Percentiles rank a stretch among this genome's conserved stretches.
These are phyloP conservation scores for Boletus edulis DNA, from an alignment of 768 basidiomycete species.

Conservation along the genomic window DNA sequence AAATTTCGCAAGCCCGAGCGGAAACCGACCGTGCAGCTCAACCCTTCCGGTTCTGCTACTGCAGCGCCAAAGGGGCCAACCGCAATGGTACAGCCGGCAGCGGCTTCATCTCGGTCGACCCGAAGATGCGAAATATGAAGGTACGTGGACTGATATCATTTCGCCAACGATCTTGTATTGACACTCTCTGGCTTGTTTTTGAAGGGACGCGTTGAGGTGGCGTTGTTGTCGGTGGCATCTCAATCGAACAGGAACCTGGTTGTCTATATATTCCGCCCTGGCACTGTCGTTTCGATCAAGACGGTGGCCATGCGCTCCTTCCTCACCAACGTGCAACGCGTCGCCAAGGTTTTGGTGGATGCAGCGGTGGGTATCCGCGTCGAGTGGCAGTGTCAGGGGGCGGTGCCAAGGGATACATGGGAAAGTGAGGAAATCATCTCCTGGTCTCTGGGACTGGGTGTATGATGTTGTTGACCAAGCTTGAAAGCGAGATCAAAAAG, in stretches of 20 bases:
- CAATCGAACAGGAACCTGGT: slow-evolving; percentile 9
- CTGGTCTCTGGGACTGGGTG: slow-evolving; percentile 23
- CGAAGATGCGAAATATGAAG: slow-evolving; percentile 25
- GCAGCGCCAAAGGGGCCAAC: slow-evolving; percentile 24
- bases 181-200: not conserved
- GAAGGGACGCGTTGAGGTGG: slow-evolving; percentile 24
- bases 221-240: slow-evolving; percentile 13
- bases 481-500: no score
- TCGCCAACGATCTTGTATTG: not conserved
- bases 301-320: slow-evolving; percentile 18
- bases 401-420: slow-evolving; percentile 22
- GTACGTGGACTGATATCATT: slow-evolving; percentile 1
- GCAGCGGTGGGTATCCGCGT: slow-evolving; percentile 25
- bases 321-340: slow-evolving; percentile 18
- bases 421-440: slow-evolving; percentile 28
- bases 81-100: slow-evolving; percentile 11
- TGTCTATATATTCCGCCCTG: slow-evolving; percentile 23
- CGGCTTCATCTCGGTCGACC: slow-evolving; percentile 16
- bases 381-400: slow-evolving; percentile 23
- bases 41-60: slow-evolving; percentile 27
- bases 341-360: slow-evolving; percentile 25
- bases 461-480: not conserved
- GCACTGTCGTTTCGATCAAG: not conserved
- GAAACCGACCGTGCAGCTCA: not conserved
- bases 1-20: not conserved